Percentiles rank a stretch among this genome's conserved stretches.
These are phyloP conservation scores for Buddleja alternifolia DNA, from an alignment of 257 asterid genomes.

Conservation along the genomic window DNA sequence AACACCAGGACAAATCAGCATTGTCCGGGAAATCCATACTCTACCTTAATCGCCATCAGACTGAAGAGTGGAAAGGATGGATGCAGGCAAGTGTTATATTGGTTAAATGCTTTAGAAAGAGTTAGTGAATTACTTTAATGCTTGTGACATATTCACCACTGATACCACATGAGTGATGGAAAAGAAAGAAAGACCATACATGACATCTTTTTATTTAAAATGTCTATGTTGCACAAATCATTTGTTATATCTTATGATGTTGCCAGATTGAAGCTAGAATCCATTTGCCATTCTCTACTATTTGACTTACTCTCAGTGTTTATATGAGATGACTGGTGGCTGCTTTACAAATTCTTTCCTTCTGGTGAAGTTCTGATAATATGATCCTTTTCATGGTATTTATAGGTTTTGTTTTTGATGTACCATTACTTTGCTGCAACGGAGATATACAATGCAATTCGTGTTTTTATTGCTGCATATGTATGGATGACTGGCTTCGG, in stretches of 20 bases:
- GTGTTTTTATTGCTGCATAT: constrained; percentile 95
- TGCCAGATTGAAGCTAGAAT: constrained; percentile 12
- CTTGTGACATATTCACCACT: neutral
- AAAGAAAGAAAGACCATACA: neutral
- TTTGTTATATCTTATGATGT: constrained; percentile 7
- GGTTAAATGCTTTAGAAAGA: neutral
- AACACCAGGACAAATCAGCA: constrained; percentile 86
- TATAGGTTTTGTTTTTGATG: constrained; percentile 88
- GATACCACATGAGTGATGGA: neutral
- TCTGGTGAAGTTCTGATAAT: constrained; percentile 25
- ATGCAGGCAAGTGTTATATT: constrained; percentile 76
- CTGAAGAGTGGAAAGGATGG: constrained; percentile 99
- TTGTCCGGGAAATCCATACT: constrained; percentile 88
- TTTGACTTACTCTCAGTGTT: constrained; percentile 2
- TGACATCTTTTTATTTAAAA: neutral
- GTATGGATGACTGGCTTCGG: constrained; percentile 99
- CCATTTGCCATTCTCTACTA: constrained; percentile 5
- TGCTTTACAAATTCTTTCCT: constrained; percentile 10
- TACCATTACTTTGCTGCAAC: constrained; percentile 98
- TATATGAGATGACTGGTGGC: neutral
- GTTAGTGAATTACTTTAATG: neutral
- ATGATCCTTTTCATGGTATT: constrained; percentile 21
- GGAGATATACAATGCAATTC: constrained; percentile 95
- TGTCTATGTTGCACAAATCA: neutral
- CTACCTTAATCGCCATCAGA: constrained; percentile 97